A percentile compares a stretch with the other conserved stretches of the same genome.
phyloP scores from a whole-genome alignment of 139 green algal species.

The Chlorella sp. region DNA sequence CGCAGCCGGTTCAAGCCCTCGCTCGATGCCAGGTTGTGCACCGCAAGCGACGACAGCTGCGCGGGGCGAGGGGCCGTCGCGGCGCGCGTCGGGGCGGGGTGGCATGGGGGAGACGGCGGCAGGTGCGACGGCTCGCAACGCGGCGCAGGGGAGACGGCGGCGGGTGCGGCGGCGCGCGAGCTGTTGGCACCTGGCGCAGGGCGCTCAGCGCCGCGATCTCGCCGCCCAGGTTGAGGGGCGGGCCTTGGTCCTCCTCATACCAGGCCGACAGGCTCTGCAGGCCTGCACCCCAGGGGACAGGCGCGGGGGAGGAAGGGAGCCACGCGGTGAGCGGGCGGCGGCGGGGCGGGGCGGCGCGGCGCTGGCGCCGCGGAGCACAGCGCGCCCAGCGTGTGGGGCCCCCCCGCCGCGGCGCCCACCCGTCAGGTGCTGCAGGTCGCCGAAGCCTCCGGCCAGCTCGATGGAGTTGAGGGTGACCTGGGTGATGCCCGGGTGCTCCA shows the following conservation, averaged over 20 bases:
- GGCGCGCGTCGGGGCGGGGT: neutral
- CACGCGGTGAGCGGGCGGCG: neutral
- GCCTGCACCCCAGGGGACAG: neutral
- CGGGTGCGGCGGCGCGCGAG: neutral
- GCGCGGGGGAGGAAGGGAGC: neutral
- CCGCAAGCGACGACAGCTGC: slow-evolving; percentile 6
- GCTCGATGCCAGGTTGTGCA: slow-evolving; percentile 7
- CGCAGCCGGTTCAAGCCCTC: slow-evolving; percentile 14
- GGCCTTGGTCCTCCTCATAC: slow-evolving; percentile 26
- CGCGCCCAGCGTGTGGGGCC: too few species aligned
- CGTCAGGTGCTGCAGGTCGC: slow-evolving; percentile 10
- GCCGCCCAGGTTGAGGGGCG: slow-evolving; percentile 19
- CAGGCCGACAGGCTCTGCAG: neutral
- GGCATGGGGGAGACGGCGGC: neutral
- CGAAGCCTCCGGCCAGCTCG: slow-evolving; percentile 12
- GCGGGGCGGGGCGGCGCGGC: neutral
- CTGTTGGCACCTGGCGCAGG: neutral
- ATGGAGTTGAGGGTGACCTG: slow-evolving; percentile 3
- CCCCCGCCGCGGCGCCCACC: neutral
- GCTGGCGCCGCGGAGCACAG: neutral
- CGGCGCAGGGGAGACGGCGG: neutral
- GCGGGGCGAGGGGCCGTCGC: neutral
- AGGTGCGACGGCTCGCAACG: neutral
- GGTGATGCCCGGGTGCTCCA: slow-evolving; percentile 3
- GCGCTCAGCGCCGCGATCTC: slow-evolving; percentile 1